phyloP scores from a whole-genome alignment of 768 basidiomycete species.

The Rhodotorula diobovata region DNA sequence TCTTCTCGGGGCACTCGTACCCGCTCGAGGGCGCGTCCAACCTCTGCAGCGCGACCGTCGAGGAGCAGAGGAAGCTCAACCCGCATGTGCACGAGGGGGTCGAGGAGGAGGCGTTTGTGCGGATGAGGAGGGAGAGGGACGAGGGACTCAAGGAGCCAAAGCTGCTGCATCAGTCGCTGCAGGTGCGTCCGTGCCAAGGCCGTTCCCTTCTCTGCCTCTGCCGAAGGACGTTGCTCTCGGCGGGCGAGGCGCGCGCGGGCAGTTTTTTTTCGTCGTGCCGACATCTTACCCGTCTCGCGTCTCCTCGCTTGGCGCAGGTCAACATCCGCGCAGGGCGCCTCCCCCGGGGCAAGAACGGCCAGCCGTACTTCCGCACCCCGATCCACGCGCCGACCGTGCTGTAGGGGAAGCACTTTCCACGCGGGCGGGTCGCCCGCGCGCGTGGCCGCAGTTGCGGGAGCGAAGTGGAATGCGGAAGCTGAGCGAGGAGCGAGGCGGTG shows the following conservation, averaged over 20 bases:
- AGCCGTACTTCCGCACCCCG: slow-evolving; percentile 11
- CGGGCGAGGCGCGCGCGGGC: too few species aligned
- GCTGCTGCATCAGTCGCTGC: slow-evolving; percentile 42
- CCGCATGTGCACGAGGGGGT: slow-evolving; percentile 38
- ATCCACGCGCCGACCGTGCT: not conserved
- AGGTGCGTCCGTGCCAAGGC: slow-evolving; percentile 25
- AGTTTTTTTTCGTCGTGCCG: too few species aligned
- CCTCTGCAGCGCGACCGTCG: slow-evolving; percentile 42
- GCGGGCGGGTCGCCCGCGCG: too few species aligned
- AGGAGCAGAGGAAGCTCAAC: slow-evolving; percentile 39
- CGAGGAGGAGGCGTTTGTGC: slow-evolving; percentile 32
- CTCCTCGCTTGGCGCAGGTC: slow-evolving; percentile 10
- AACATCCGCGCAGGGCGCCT: slow-evolving; percentile 30
- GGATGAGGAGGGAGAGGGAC: slow-evolving; percentile 42
- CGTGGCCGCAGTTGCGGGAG: too few species aligned
- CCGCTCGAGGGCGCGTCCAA: slow-evolving; percentile 24
- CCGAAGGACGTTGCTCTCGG: not conserved
- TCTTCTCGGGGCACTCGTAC: slow-evolving; percentile 45
- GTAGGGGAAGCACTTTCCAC: not conserved
- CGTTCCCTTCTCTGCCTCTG: not conserved
- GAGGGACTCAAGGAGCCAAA: slow-evolving; percentile 37
- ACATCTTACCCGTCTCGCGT: too few species aligned
- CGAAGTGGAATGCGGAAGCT: too few species aligned
- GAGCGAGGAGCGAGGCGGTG: too few species aligned
- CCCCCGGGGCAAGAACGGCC: not conserved